Percentiles rank a stretch among this genome's conserved stretches.
Evolutionary conservation across 1,284 basidiomycete genomes (phyloP).

Genomic region (Cutaneotrichosporon sp.): DNA sequence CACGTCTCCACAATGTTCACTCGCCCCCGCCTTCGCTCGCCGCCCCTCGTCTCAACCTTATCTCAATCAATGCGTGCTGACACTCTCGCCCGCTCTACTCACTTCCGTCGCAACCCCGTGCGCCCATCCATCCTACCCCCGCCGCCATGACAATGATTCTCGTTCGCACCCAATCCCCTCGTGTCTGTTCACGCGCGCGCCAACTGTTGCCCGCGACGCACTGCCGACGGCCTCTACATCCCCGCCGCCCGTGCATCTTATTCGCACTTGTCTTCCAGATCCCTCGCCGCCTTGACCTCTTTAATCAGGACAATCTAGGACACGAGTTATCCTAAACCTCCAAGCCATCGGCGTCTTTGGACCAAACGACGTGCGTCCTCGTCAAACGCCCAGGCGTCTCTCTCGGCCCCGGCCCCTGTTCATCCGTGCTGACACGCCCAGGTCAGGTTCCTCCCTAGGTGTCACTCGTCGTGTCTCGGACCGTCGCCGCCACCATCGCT

Average conservation of each 20-base stretch:
- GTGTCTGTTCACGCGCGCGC: background rate
- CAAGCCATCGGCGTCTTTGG: too few species aligned
- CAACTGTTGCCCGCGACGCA: background rate
- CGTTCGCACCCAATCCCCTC: background rate
- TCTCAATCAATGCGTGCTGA: background rate
- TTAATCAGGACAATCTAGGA: slow-evolving; percentile 3
- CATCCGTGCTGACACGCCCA: background rate
- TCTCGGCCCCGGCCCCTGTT: background rate
- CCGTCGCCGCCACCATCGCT: background rate
- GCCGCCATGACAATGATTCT: background rate
- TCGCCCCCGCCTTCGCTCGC: background rate
- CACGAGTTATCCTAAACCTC: too few species aligned
- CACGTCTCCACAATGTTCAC: too few species aligned
- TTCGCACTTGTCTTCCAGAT: background rate
- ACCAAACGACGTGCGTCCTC: background rate
- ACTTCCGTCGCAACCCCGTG: background rate
- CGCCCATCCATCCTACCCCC: background rate
- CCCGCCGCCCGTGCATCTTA: too few species aligned
- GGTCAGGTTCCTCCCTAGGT: background rate
- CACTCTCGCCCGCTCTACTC: background rate
- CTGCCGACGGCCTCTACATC: too few species aligned
- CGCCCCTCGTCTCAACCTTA: background rate
- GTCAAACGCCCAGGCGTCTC: background rate
- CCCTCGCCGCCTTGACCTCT: slow-evolving; percentile 1
- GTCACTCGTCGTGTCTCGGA: background rate